Conservation (phyloP, 2,329 filamentous ascomycete genomes). For the Monosporascus ibericus region DNA sequence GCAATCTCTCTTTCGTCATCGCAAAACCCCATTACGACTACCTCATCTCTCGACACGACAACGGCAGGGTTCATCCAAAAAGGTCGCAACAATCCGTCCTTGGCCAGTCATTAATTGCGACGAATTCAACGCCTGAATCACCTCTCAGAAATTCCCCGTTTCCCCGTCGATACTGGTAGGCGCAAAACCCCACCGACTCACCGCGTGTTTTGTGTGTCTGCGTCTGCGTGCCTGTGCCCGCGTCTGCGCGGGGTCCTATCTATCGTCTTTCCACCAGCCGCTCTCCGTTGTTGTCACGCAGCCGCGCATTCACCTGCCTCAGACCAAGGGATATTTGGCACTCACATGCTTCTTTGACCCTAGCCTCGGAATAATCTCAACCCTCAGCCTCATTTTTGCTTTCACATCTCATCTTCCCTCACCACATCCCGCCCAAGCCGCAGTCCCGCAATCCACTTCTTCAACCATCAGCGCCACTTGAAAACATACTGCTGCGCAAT, state of each 20-base stretch:
- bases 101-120: conserved; percentile 21
- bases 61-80: conserved; percentile 16
- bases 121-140: conserved; percentile 7
- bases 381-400: not conserved
- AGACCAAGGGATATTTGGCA: not conserved
- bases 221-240: not conserved
- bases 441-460: not conserved
- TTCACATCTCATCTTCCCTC: no score
- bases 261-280: not conserved
- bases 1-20: conserved; percentile 24
- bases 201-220: conserved; percentile 21
- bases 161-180: conserved; percentile 22
- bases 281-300: not conserved
- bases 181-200: conserved; percentile 29
- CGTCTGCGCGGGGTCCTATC: not conserved
- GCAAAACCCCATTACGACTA: conserved; percentile 20
- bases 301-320: not conserved
- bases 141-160: conserved; percentile 17
- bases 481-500: not conserved
- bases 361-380: not conserved
- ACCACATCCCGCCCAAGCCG: no score
- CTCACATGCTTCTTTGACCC: not conserved
- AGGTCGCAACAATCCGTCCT: conserved; percentile 14
- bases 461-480: not conserved
- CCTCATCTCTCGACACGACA: conserved; percentile 11